Percentiles rank a stretch among this genome's conserved stretches.
phyloP scores from a whole-genome alignment of 345 rosid genomes.

The Sisymbrium altissimum region DNA sequence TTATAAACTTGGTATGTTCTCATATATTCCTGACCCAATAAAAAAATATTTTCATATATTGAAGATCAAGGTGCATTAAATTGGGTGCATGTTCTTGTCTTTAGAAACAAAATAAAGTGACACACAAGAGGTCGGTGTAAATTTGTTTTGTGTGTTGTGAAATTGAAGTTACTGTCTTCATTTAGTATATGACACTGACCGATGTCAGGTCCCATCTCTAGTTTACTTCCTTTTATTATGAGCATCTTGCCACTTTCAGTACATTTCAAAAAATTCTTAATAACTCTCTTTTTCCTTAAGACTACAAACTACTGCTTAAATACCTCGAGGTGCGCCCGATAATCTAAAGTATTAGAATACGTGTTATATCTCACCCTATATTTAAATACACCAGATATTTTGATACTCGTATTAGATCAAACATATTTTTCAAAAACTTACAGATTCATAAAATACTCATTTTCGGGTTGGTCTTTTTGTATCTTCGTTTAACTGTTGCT shows the following conservation, averaged over 20 bases:
- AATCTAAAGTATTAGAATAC: no score
- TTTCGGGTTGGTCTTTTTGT: no score
- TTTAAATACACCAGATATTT: neutral
- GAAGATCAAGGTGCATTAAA: conserved; percentile 15
- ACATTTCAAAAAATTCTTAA: neutral
- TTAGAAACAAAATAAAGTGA: conserved; percentile 9
- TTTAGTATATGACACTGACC: conserved; percentile 29
- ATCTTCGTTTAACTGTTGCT: no score
- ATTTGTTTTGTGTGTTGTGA: conserved; percentile 11
- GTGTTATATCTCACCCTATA: neutral
- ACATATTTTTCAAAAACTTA: neutral
- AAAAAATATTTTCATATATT: neutral
- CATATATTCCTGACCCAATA: no score
- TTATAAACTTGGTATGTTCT: neutral
- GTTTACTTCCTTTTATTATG: conserved; percentile 8
- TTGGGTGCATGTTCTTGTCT: neutral
- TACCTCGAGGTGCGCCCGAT: no score
- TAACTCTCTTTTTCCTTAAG: no score
- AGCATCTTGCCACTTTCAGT: conserved; percentile 17
- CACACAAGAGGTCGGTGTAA: conserved; percentile 19
- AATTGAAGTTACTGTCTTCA: conserved; percentile 26
- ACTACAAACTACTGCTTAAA: no score
- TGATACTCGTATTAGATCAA: neutral
- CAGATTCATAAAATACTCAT: neutral
- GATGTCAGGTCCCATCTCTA: conserved; percentile 29